A percentile compares a stretch with the other conserved stretches of the same genome.
Conservation (phyloP, 192 early-diverging fungal species). For the Backusella westeae region DNA sequence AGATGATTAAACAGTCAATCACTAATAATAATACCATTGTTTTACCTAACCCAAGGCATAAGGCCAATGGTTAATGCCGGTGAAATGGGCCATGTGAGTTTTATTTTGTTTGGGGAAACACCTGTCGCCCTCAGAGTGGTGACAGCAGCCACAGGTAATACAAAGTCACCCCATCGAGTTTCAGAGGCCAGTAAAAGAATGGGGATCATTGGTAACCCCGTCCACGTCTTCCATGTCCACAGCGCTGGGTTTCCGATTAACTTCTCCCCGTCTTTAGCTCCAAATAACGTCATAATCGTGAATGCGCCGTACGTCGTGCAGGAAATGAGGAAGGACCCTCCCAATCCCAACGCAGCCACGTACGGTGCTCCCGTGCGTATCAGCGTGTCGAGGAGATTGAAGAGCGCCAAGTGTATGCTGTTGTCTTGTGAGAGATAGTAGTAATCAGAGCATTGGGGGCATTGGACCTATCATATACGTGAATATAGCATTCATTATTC, state of each 20-base stretch:
- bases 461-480: conserved; percentile 48
- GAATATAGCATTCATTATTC: neutral
- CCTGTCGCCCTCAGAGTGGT: conserved; percentile 46
- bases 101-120: conserved; percentile 44
- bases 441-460: conserved; percentile 64
- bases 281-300: conserved; percentile 64
- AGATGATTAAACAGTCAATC: neutral
- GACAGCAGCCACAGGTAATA: conserved; percentile 63
- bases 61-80: conserved; percentile 60
- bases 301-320: conserved; percentile 68
- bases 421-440: conserved; percentile 60
- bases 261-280: conserved; percentile 56
- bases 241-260: conserved; percentile 52
- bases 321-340: conserved; percentile 60
- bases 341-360: conserved; percentile 55
- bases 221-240: conserved; percentile 63
- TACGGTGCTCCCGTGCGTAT: conserved; percentile 63
- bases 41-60: conserved; percentile 59
- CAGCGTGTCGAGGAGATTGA: conserved; percentile 52
- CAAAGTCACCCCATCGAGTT: conserved; percentile 51
- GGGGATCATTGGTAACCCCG: conserved; percentile 49
- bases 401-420: conserved; percentile 47
- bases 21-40: conserved; percentile 6
- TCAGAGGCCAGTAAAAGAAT: conserved; percentile 61
- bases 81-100: conserved; percentile 55